phyloP scores from a whole-genome alignment of 1,284 basidiomycete species.

The Anthracocystis walkeri region DNA sequence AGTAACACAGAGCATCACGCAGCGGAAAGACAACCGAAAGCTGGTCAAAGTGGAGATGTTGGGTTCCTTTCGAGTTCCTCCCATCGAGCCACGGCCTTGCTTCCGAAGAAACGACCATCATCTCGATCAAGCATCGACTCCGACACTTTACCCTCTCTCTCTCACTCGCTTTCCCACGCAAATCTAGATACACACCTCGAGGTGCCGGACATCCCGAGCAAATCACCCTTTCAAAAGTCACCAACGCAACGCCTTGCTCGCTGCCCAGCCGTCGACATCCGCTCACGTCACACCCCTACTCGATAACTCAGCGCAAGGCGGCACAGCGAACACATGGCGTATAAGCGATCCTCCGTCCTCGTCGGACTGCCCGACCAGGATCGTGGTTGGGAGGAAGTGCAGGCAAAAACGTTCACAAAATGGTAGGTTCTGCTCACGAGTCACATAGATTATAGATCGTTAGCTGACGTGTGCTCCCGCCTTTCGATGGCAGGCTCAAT shows the following conservation, averaged over 20 bases:
- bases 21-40: neutral
- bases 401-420: conserved; percentile 67
- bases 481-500: conserved; percentile 80
- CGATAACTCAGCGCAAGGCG: neutral
- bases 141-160: neutral
- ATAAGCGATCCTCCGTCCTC: conserved; percentile 60
- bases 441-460: neutral
- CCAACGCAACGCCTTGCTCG: neutral
- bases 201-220: conserved; percentile 8
- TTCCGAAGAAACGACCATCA: neutral
- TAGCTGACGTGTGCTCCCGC: neutral
- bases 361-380: conserved; percentile 63
- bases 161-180: neutral
- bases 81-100: conserved; percentile 1
- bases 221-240: neutral
- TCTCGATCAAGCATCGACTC: neutral
- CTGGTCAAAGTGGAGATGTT: conserved; percentile 33
- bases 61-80: neutral
- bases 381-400: conserved; percentile 65
- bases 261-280: no score
- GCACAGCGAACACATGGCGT: conserved; percentile 44
- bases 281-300: neutral
- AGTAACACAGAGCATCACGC: conserved; percentile 12
- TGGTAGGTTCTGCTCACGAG: conserved; percentile 40
- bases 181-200: neutral